Evolutionary conservation across 257 asterid genomes (phyloP).

Genomic region (Gentiana macrophylla): DNA sequence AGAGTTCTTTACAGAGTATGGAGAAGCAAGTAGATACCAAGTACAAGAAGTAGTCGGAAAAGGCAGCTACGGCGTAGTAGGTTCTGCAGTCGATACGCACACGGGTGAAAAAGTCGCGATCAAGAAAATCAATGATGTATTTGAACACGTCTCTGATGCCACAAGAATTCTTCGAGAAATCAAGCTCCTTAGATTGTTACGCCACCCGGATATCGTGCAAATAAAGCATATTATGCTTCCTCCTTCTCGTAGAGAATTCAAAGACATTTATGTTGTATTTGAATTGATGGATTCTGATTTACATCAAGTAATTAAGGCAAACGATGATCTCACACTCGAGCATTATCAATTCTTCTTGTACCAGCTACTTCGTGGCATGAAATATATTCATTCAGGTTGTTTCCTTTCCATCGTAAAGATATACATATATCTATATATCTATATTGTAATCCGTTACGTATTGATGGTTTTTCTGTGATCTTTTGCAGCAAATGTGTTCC

Average conservation of each 20-base stretch:
- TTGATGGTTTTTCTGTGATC: not conserved
- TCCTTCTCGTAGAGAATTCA: slow-evolving; percentile 85
- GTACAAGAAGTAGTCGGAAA: slow-evolving; percentile 89
- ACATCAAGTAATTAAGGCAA: slow-evolving; percentile 91
- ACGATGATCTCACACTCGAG: slow-evolving; percentile 80
- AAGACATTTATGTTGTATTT: slow-evolving; percentile 76
- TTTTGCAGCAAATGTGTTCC: slow-evolving; percentile 72
- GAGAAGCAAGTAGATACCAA: slow-evolving; percentile 83
- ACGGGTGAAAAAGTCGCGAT: slow-evolving; percentile 84
- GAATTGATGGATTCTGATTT: slow-evolving; percentile 95
- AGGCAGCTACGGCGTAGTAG: slow-evolving; percentile 96
- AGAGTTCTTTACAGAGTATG: slow-evolving; percentile 88
- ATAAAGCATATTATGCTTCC: slow-evolving; percentile 92
- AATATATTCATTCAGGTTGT: slow-evolving; percentile 69
- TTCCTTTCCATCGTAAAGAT: slow-evolving; percentile 7
- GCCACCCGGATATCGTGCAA: slow-evolving; percentile 89
- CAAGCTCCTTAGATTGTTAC: slow-evolving; percentile 81
- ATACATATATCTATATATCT: not conserved
- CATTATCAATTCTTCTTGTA: slow-evolving; percentile 80
- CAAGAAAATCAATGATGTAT: slow-evolving; percentile 86
- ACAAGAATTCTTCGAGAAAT: slow-evolving; percentile 85
- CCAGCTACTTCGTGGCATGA: slow-evolving; percentile 90
- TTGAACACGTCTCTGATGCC: slow-evolving; percentile 93
- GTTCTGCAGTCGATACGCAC: slow-evolving; percentile 72
- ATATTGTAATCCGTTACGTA: not conserved